These are phyloP conservation scores for Raphanus hybrid DNA, from an alignment of 441 rosid species.

Conservation along the genomic window DNA sequence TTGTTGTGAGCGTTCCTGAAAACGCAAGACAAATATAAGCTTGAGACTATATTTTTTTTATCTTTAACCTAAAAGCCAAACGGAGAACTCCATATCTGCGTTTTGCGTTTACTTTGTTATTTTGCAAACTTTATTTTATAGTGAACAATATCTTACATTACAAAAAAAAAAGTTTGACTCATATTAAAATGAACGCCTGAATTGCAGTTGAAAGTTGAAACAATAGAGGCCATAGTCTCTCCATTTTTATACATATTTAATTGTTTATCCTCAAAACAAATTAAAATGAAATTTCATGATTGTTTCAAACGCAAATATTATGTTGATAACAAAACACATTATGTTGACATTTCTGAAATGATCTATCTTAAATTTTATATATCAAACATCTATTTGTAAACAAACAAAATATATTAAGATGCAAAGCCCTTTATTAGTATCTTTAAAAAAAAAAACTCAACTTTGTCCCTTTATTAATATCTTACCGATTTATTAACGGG, in stretches of 20 bases:
- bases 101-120: neutral
- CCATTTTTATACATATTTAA: neutral
- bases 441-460: neutral
- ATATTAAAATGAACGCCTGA: neutral
- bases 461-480: neutral
- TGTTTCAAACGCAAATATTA: neutral
- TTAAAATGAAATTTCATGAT: neutral
- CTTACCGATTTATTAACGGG: constrained; percentile 44
- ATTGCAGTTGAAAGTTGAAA: neutral
- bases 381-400: constrained; percentile 13
- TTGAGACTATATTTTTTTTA: neutral
- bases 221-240: neutral
- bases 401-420: constrained; percentile 21
- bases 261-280: neutral
- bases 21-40: neutral
- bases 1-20: constrained; percentile 32
- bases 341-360: neutral
- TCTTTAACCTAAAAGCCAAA: neutral
- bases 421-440: constrained; percentile 48
- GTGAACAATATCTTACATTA: neutral
- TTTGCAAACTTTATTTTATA: neutral
- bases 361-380: neutral
- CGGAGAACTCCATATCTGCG: neutral
- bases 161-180: neutral
- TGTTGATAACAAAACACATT: neutral